These are phyloP conservation scores for Seminavis robusta DNA, from an alignment of 108 stramenopile genomes.

Conservation along the genomic window DNA sequence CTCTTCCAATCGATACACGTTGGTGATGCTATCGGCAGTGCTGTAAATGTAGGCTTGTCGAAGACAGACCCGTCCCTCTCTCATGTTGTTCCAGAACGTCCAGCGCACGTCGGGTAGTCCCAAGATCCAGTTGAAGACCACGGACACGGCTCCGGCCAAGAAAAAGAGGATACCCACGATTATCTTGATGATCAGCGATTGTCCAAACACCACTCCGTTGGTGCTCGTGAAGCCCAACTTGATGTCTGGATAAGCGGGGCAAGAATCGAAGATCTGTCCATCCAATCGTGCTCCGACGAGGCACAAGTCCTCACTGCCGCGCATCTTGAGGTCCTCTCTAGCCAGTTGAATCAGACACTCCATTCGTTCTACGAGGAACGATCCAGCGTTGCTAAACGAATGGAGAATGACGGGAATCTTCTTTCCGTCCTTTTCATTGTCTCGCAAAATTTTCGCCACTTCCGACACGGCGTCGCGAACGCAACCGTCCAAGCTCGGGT, in stretches of 20 bases:
- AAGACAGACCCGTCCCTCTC: background rate
- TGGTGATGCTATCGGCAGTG: background rate
- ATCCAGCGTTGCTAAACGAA: slow-evolving; percentile 3
- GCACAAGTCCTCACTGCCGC: background rate
- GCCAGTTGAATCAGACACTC: background rate
- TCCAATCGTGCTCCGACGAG: background rate
- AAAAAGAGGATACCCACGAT: too few species aligned
- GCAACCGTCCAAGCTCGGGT: background rate
- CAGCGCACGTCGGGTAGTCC: background rate
- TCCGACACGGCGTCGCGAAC: background rate
- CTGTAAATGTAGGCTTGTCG: slow-evolving; percentile 4
- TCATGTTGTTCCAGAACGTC: slow-evolving; percentile 1
- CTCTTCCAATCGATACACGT: background rate
- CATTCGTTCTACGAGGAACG: background rate
- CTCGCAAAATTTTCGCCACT: background rate
- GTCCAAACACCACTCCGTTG: too few species aligned
- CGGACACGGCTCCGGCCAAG: too few species aligned
- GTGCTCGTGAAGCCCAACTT: too few species aligned
- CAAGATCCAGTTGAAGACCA: too few species aligned
- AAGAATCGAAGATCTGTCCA: background rate
- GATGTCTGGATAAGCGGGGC: background rate
- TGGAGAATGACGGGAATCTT: background rate
- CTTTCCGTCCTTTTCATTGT: background rate
- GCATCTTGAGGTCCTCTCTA: background rate
- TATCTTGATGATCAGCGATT: too few species aligned